Percentiles rank a stretch among this genome's conserved stretches.
Conservation (phyloP, 2,329 filamentous ascomycete genomes). For the Trichoderma koningiopsis region DNA sequence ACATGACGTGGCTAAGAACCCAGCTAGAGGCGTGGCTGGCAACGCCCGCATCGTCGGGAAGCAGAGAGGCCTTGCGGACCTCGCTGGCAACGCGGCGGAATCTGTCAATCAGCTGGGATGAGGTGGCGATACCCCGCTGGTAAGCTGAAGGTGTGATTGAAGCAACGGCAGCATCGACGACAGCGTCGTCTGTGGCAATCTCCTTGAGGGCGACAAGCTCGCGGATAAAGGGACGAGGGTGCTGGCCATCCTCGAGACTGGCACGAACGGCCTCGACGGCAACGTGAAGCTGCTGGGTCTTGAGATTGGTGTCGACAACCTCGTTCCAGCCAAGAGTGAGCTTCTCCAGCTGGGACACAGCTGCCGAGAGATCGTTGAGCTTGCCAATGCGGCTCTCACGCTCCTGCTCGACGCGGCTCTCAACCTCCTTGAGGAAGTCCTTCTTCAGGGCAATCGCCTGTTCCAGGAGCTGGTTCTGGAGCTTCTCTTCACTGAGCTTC, state of each 20-base stretch:
- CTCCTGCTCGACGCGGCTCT: conserved; percentile 83
- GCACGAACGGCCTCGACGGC: conserved; percentile 91
- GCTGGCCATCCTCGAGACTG: conserved; percentile 70
- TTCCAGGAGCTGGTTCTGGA: conserved; percentile 83
- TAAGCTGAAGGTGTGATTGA: conserved; percentile 94
- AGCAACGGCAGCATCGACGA: conserved; percentile 92
- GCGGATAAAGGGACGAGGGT: conserved; percentile 82
- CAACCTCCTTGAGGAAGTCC: conserved; percentile 77
- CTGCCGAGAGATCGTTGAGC: conserved; percentile 75
- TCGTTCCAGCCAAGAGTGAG: conserved; percentile 88
- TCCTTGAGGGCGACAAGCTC: conserved; percentile 95
- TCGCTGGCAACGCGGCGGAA: conserved; percentile 92
- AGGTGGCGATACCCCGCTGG: conserved; percentile 83
- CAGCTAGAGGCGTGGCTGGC: conserved; percentile 91
- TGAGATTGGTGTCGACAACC: conserved; percentile 85
- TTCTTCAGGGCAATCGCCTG: conserved; percentile 89
- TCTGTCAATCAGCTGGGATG: conserved; percentile 86
- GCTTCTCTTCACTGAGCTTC: conserved; percentile 78
- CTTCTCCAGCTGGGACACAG: conserved; percentile 81
- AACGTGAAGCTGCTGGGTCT: conserved; percentile 94
- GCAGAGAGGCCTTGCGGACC: conserved; percentile 88
- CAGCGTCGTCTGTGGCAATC: conserved; percentile 78
- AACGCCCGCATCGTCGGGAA: conserved; percentile 92
- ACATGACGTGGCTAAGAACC: conserved; percentile 89
- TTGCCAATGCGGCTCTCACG: conserved; percentile 84